These are phyloP conservation scores for Spinacia oleracea DNA, from an alignment of 179 eudicot genomes.

Conservation along the genomic window DNA sequence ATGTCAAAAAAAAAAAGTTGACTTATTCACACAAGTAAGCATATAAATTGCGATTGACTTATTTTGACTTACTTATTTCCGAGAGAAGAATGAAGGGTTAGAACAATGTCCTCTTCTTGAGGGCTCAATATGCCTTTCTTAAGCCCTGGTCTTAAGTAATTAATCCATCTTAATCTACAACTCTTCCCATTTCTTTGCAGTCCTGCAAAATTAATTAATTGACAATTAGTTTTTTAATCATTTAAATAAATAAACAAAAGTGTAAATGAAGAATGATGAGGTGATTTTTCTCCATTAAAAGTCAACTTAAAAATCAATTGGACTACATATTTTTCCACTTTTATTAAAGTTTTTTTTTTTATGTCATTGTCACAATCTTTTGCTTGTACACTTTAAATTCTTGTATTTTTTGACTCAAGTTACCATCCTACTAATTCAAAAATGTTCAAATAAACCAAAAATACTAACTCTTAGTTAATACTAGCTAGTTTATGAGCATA, in stretches of 20 bases:
- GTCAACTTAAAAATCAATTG: constrained; percentile 26
- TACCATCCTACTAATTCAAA: constrained; percentile 4
- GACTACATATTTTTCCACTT: neutral
- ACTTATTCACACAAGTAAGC: too few relatives aligned
- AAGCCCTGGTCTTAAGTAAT: constrained; percentile 84
- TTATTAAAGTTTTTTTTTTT: neutral
- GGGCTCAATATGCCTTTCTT: constrained; percentile 63
- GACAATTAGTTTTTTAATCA: too few relatives aligned
- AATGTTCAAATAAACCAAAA: neutral
- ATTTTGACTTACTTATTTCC: constrained; percentile 79
- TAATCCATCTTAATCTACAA: constrained; percentile 91
- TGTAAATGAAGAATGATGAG: constrained; percentile 10
- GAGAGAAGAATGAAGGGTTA: constrained; percentile 57
- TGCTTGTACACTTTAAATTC: constrained; percentile 24
- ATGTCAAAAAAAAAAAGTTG: too few relatives aligned
- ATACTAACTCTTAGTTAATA: too few relatives aligned
- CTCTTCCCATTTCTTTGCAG: constrained; percentile 88
- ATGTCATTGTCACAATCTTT: constrained; percentile 27
- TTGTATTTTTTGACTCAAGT: constrained; percentile 16
- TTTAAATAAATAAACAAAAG: neutral
- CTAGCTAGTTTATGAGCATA: too few relatives aligned
- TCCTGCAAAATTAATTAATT: constrained; percentile 36
- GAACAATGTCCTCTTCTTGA: constrained; percentile 62
- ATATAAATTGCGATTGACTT: too few relatives aligned
- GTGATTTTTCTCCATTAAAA: constrained; percentile 16